Base-by-base conservation (phyloP, 345 rosid species). In the Salix dunnii region DNA sequence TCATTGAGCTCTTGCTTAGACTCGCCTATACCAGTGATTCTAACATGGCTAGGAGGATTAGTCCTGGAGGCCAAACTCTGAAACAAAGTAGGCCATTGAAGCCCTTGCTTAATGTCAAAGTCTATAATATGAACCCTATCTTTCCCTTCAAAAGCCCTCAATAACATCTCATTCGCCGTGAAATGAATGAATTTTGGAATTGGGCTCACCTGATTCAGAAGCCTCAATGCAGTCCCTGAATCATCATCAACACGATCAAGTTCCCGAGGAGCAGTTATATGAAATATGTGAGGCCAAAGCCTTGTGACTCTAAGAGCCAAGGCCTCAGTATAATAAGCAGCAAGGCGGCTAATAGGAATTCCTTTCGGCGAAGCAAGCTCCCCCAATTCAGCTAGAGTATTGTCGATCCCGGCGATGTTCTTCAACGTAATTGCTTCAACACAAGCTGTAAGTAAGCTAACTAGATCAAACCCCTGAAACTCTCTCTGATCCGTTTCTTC, bases 71-170 rank as follows among this genome's bases (percentile, higher is more conserved):
- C 99, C 81, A 96, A 80, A 85, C 93, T 93, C 85, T 96, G 99
- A 82, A 96, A 91, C 81, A 96, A 83, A 76, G 97, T 85, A 27
- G 98, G 98, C 99, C 99, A 96, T 74, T 96, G 99, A 61, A 96
- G 89, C 5, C 99, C 99, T 87, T 93, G 99, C 92, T 90, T 92
- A 80, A 93, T 90, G 87, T 92, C 99, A 31, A 96, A 96, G 79
- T 96, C 99, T 27, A 96, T 92, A 4, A 96, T 84, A 85, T 96
- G 99, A 64, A 96, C 88, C 84, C 91, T 88, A 80, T 93, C 98
- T 85, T 91, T 91, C 73, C 98, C 97, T 77, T 96, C 95, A 23
- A 96, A 93, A 20, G 97, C 97, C 84, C 97, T 87, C 77, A 92
- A 78, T 84, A 96, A 70, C 46, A 96, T 89, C 95, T 93, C 98